Evolutionary conservation across 352 stramenopile genomes (phyloP).

Genomic region (Phytophthora multivora): DNA sequence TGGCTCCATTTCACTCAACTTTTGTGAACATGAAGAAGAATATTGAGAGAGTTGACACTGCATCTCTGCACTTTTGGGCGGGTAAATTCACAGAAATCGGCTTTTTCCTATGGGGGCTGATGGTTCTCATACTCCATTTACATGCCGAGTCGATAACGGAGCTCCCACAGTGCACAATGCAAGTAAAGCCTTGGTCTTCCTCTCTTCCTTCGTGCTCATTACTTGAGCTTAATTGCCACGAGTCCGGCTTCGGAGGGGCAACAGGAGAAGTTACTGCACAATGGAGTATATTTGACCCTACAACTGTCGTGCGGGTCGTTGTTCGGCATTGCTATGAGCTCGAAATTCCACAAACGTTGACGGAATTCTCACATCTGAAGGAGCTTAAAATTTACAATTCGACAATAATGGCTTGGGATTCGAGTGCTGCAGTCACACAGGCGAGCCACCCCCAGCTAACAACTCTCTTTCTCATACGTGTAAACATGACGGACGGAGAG

Average conservation of each 20-base stretch:
- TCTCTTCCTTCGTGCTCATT: constrained; percentile 41
- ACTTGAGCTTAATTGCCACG: constrained; percentile 41
- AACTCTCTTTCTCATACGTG: constrained; percentile 27
- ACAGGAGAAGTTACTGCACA: constrained; percentile 1
- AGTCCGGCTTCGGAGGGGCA: constrained; percentile 15
- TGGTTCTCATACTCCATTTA: constrained; percentile 37
- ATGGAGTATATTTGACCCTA: constrained; percentile 23
- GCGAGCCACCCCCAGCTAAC: constrained; percentile 17
- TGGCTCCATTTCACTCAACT: constrained; percentile 25
- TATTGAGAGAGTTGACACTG: not conserved
- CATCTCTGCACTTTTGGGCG: constrained; percentile 15
- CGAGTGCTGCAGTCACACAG: constrained; percentile 17
- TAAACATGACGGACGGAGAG: constrained; percentile 20
- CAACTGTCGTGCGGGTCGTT: constrained; percentile 23
- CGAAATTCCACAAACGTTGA: constrained; percentile 27
- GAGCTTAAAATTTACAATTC: constrained; percentile 42
- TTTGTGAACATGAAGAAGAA: constrained; percentile 8
- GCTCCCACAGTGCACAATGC: constrained; percentile 32
- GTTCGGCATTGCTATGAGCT: constrained; percentile 39
- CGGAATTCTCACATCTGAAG: constrained; percentile 18
- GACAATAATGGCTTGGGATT: constrained; percentile 18
- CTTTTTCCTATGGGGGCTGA: constrained; percentile 36
- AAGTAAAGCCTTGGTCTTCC: constrained; percentile 43
- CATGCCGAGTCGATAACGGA: constrained; percentile 11
- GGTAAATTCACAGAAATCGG: constrained; percentile 18